Conservation (phyloP, 352 stramenopile genomes). For the Phytopythium cucurbitacearum region DNA sequence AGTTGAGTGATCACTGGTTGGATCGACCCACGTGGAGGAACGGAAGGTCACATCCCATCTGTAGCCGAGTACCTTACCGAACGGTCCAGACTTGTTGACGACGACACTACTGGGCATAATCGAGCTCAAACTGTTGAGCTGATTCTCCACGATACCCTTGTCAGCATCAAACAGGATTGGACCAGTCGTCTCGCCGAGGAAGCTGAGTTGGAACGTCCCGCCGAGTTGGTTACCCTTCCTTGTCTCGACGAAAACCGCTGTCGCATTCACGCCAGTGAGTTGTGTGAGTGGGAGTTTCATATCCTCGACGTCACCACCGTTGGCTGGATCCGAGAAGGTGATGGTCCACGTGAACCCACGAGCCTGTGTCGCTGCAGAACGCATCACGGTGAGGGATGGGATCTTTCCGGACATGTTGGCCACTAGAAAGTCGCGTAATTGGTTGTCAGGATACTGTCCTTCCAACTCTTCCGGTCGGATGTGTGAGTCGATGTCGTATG, state of each 20-base stretch:
- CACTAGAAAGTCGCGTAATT: conserved; percentile 37
- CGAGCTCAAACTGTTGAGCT: conserved; percentile 90
- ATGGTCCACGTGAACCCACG: conserved; percentile 82
- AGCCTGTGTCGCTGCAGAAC: conserved; percentile 58
- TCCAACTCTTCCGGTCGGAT: conserved; percentile 24
- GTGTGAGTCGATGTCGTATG: conserved; percentile 38
- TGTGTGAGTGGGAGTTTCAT: conserved; percentile 29
- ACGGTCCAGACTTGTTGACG: conserved; percentile 59
- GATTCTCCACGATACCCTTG: conserved; percentile 74
- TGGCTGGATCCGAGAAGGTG: conserved; percentile 47
- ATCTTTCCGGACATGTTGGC: conserved; percentile 29
- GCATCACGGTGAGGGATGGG: conserved; percentile 42
- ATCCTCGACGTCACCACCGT: conserved; percentile 82
- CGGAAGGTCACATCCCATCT: conserved; percentile 92
- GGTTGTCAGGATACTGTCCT: conserved; percentile 26
- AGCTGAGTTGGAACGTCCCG: conserved; percentile 92
- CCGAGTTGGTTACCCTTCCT: conserved; percentile 86
- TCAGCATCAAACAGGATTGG: conserved; percentile 86
- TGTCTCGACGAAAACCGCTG: conserved; percentile 59
- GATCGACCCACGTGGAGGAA: conserved; percentile 91
- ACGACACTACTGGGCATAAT: conserved; percentile 91
- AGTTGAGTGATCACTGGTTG: conserved; percentile 83
- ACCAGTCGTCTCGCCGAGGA: conserved; percentile 91
- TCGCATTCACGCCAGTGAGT: conserved; percentile 28
- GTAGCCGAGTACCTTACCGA: conserved; percentile 79